These are phyloP conservation scores for Suhomyces maxii DNA, from an alignment of 1,139 yeast genomes.

Conservation along the genomic window DNA sequence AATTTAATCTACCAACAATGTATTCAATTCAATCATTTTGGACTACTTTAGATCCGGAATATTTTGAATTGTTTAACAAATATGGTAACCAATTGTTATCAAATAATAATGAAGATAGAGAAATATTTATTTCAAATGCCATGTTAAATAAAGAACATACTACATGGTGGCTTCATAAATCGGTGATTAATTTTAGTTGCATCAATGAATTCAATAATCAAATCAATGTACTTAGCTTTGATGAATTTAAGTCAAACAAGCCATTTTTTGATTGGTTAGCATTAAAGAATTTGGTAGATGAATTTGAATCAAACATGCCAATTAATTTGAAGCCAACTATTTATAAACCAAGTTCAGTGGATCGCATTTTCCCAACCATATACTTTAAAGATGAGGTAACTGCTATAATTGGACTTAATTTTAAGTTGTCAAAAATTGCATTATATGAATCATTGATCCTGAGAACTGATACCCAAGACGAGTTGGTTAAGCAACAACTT, in stretches of 20 bases:
- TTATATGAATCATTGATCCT: conserved; percentile 31
- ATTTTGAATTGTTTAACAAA: conserved; percentile 24
- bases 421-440: conserved; percentile 32
- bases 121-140: conserved; percentile 4
- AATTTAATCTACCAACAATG: conserved; percentile 32
- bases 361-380: conserved; percentile 29
- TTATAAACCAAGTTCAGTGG: conserved; percentile 25
- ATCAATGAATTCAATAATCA: conserved; percentile 32
- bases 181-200: conserved; percentile 28
- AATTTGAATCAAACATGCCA: conserved; percentile 33
- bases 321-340: conserved; percentile 32
- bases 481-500: conserved; percentile 21
- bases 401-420: conserved; percentile 35
- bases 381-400: conserved; percentile 38
- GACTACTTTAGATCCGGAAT: conserved; percentile 34
- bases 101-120: conserved; percentile 6
- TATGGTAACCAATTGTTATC: conserved; percentile 8
- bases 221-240: conserved; percentile 26
- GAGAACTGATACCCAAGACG: conserved; percentile 18
- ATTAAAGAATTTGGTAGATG: conserved; percentile 27
- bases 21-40: conserved; percentile 33
- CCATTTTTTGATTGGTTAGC: conserved; percentile 30
- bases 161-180: conserved; percentile 42
- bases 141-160: conserved; percentile 13
- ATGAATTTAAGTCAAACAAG: conserved; percentile 24